These are phyloP conservation scores for Aureobasidium mangrovei DNA, from an alignment of 2,329 filamentous ascomycete genomes.

Conservation along the genomic window DNA sequence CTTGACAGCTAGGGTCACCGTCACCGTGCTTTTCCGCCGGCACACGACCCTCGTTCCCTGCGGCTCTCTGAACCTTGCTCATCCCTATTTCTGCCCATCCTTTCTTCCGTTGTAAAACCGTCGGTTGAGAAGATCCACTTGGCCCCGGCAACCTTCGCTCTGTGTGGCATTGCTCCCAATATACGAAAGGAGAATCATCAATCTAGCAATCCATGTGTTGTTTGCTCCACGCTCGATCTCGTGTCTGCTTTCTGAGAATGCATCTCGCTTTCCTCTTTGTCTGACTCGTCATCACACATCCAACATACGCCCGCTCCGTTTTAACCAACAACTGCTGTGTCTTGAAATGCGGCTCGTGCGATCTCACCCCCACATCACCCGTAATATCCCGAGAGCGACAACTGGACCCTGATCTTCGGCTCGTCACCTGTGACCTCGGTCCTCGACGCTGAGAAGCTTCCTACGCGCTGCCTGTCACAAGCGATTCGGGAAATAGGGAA, in stretches of 20 bases:
- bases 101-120: slow-evolving; percentile 9
- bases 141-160: background rate
- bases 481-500: background rate
- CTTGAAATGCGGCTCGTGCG: no score
- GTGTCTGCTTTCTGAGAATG: no score
- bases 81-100: background rate
- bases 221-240: background rate
- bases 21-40: background rate
- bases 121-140: slow-evolving; percentile 1
- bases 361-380: background rate
- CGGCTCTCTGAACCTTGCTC: slow-evolving; percentile 9
- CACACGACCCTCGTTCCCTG: background rate
- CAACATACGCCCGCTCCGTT: no score
- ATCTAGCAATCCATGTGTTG: background rate
- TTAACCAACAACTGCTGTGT: no score
- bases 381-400: background rate
- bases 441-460: background rate
- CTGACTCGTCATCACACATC: no score
- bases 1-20: background rate
- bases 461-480: slow-evolving; percentile 3
- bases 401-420: slow-evolving; percentile 7
- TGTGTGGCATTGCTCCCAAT: background rate
- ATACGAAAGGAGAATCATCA: background rate
- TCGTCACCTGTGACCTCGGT: background rate
- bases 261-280: no score